Evolutionary conservation across 2,329 filamentous ascomycete species (phyloP), one percentile per base, ranked within the genome.

Genomic region (Sarocladiaceae sp.): DNA sequence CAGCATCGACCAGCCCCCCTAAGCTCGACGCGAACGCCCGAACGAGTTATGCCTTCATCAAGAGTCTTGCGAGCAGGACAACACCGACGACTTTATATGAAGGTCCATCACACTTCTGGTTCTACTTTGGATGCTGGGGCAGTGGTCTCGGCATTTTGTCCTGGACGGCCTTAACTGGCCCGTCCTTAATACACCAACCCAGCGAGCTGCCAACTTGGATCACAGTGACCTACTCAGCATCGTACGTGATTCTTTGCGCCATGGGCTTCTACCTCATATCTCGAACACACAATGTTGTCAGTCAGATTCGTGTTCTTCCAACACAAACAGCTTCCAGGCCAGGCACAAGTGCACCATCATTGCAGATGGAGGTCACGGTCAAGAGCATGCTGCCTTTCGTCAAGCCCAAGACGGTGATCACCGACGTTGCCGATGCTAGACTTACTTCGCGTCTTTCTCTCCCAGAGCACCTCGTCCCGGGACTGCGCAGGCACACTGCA

Each of bases 1-100:
- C 57, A 26, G 52, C 55, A 53, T 44, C 54, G 29, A 46, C 51
- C 4, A 53, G 57, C 26, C 39, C 47, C n/a, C 17, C 31, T 3
- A 22, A n/a, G 25, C n/a, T n/a, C 22, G 22, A 37, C 22, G 26
- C 44, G 10, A 29, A 7, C 22, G 15, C 52, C 37, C 51, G 51
- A 55, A 54, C 52, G 56, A 59, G 59, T 62, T 74, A 70, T 59
- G 73, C 68, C 51, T 83, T 77, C 67, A 74, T 76, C 60, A 76
- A 76, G 55, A 76, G 74, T 54, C 74, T 89, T 33, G 78, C 80
- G 13, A 70, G 72, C 53, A 79, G 80, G 56, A 62, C 74, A n/a
- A 68, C 73, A 2, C 74, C 79, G 4, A 82, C 85, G 7, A 66
- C 79, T 3, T 72, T 90, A 39, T 90, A 87, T 71, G 74, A 84